These are phyloP conservation scores for Bathelium albidoporum DNA, from an alignment of 495 filamentous ascomycete genomes.

Conservation along the genomic window DNA sequence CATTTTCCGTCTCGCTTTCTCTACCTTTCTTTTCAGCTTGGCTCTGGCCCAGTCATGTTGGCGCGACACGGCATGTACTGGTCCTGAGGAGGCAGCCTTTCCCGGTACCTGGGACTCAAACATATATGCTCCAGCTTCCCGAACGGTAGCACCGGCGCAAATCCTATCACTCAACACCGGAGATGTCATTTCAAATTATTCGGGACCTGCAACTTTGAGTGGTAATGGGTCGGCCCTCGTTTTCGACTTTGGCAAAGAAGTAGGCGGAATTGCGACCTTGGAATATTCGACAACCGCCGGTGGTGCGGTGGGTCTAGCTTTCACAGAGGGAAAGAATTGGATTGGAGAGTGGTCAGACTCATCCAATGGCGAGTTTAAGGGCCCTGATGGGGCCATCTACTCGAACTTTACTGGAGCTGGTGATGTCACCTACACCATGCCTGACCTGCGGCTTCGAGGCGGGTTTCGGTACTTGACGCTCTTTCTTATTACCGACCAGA, in stretches of 20 bases:
- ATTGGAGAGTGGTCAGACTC: constrained; percentile 51
- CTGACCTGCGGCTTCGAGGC: constrained; percentile 27
- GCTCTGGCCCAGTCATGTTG: constrained; percentile 36
- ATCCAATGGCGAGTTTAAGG: constrained; percentile 43
- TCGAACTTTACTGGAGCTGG: constrained; percentile 35
- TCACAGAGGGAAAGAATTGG: constrained; percentile 53
- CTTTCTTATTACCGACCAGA: constrained; percentile 28
- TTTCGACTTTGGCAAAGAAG: constrained; percentile 36
- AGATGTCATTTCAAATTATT: constrained; percentile 24
- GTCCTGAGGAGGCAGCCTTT: constrained; percentile 43
- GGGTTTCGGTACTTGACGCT: constrained; percentile 36
- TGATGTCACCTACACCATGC: constrained; percentile 27
- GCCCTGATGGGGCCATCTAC: constrained; percentile 25
- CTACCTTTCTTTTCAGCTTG: background rate
- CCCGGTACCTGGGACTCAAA: constrained; percentile 51
- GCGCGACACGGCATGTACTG: constrained; percentile 46
- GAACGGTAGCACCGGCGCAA: constrained; percentile 41
- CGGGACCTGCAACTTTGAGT: constrained; percentile 18
- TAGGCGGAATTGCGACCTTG: constrained; percentile 32
- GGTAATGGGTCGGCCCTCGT: constrained; percentile 32
- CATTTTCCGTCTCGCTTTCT: background rate
- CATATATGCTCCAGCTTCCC: constrained; percentile 47
- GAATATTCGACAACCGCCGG: constrained; percentile 24
- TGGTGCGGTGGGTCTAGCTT: constrained; percentile 48
- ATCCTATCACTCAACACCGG: constrained; percentile 35